Evolutionary conservation across 495 filamentous ascomycete genomes (phyloP).

Genomic region (Penicillium dipodomyicola): DNA sequence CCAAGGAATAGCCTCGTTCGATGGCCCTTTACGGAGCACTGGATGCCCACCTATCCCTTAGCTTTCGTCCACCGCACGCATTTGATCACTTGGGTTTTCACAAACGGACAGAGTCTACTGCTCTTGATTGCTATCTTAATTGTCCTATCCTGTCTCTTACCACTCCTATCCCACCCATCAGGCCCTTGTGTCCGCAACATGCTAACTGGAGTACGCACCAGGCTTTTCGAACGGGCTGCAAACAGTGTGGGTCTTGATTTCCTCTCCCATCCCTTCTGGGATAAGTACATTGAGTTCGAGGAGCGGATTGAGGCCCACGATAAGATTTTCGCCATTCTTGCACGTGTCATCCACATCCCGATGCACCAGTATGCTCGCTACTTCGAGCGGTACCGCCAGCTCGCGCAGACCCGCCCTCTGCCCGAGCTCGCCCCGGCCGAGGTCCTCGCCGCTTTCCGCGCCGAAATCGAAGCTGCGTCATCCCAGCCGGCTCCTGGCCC

Average conservation of each 20-base stretch:
- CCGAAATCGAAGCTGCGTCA: slow-evolving; percentile 62
- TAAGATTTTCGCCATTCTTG: slow-evolving; percentile 81
- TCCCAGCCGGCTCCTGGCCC: slow-evolving; percentile 43
- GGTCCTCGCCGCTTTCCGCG: slow-evolving; percentile 62
- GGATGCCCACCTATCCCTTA: slow-evolving; percentile 29
- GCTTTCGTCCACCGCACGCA: slow-evolving; percentile 31
- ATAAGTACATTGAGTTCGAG: slow-evolving; percentile 97
- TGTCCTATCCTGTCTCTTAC: slow-evolving; percentile 30
- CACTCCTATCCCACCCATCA: slow-evolving; percentile 26
- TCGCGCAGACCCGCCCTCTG: slow-evolving; percentile 71
- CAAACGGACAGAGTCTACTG: slow-evolving; percentile 37
- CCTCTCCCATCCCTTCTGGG: slow-evolving; percentile 94
- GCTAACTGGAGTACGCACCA: slow-evolving; percentile 45
- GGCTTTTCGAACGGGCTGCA: slow-evolving; percentile 91
- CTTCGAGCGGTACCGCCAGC: slow-evolving; percentile 83
- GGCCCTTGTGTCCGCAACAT: slow-evolving; percentile 12
- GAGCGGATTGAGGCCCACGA: slow-evolving; percentile 83
- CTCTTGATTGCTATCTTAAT: slow-evolving; percentile 55
- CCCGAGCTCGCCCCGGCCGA: slow-evolving; percentile 69
- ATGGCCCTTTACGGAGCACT: slow-evolving; percentile 36
- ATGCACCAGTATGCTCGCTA: slow-evolving; percentile 97
- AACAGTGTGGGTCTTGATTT: slow-evolving; percentile 88
- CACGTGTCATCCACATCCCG: slow-evolving; percentile 85
- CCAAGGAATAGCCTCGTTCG: slow-evolving; percentile 30
- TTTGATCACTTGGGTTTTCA: slow-evolving; percentile 44